These are phyloP conservation scores for Sphaerosporella brunnea DNA, from an alignment of 495 filamentous ascomycete species.

Conservation along the genomic window DNA sequence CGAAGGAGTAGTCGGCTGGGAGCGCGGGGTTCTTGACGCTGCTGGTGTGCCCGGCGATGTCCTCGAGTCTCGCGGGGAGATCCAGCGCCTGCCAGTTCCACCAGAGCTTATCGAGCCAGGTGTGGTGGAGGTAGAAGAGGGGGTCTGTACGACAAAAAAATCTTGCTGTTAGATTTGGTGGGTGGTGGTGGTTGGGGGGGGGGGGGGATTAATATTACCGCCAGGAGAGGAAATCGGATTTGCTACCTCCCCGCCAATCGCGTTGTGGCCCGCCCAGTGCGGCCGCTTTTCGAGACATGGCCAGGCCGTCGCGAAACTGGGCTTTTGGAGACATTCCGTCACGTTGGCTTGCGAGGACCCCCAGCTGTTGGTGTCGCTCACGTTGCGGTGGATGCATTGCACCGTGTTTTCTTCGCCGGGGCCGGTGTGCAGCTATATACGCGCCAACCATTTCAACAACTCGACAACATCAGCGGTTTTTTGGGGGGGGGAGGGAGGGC, in stretches of 20 bases:
- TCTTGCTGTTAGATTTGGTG: constrained; percentile 9
- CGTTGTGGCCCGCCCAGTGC: constrained; percentile 30
- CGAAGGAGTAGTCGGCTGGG: constrained; percentile 1
- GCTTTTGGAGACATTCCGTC: constrained; percentile 24
- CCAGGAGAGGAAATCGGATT: constrained; percentile 8
- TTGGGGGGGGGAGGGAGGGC: background rate
- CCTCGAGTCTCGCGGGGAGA: constrained; percentile 4
- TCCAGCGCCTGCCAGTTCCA: constrained; percentile 32
- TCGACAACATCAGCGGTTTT: too few species aligned
- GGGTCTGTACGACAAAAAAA: constrained; percentile 29
- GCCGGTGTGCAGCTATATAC: constrained; percentile 16
- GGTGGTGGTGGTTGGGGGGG: background rate
- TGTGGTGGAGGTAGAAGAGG: constrained; percentile 35
- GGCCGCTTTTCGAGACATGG: constrained; percentile 29
- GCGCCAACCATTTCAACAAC: background rate
- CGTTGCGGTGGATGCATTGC: constrained; percentile 27
- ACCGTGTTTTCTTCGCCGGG: constrained; percentile 19
- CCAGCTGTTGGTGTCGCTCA: constrained; percentile 22
- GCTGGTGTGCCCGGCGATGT: constrained; percentile 20
- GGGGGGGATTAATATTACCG: background rate
- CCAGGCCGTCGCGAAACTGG: constrained; percentile 25
- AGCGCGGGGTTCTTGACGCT: background rate
- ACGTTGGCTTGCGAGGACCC: constrained; percentile 13
- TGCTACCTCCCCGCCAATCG: constrained; percentile 7
- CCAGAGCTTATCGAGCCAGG: constrained; percentile 35